Conservation (phyloP, 768 basidiomycete species). For the Rhodosporidiobolus odoratus region DNA sequence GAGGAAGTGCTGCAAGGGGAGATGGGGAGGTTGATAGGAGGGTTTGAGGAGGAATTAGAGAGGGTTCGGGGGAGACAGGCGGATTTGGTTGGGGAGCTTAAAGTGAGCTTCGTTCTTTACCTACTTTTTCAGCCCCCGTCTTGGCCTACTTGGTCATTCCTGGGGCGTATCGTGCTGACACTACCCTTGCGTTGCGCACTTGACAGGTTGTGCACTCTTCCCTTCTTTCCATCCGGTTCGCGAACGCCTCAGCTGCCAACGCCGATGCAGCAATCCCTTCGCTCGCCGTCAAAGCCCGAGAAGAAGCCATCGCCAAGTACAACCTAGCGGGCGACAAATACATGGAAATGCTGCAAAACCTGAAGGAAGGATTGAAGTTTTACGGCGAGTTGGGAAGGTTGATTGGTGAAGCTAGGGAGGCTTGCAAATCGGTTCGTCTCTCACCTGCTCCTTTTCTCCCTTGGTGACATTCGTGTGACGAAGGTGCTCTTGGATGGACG, state of each 20-base stretch:
- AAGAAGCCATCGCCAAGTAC: slow-evolving; percentile 71
- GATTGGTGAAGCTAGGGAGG: slow-evolving; percentile 45
- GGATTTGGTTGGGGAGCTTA: slow-evolving; percentile 61
- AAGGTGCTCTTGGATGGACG: neutral
- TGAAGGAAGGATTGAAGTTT: slow-evolving; percentile 72
- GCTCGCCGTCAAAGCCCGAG: slow-evolving; percentile 78
- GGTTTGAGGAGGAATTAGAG: slow-evolving; percentile 53
- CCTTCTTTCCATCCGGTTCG: slow-evolving; percentile 63
- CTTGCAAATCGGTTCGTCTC: slow-evolving; percentile 24
- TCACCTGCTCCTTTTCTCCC: neutral
- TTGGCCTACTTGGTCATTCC: neutral
- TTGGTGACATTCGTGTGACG: neutral
- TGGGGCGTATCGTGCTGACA: no score
- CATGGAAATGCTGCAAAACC: slow-evolving; percentile 71
- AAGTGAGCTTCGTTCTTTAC: slow-evolving; percentile 50
- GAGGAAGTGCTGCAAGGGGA: slow-evolving; percentile 74
- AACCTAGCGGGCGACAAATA: slow-evolving; percentile 84
- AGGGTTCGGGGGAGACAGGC: slow-evolving; percentile 61
- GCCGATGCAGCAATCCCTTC: no score
- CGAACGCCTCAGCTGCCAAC: slow-evolving; percentile 51
- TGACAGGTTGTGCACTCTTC: slow-evolving; percentile 60
- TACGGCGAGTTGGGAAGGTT: slow-evolving; percentile 79
- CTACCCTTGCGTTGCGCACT: neutral
- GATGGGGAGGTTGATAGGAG: slow-evolving; percentile 72
- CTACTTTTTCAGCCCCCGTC: neutral